A percentile compares a stretch with the other conserved stretches of the same genome.
phyloP scores from a whole-genome alignment of 805 yeast genomes.

The Wickerhamiella shivajii region DNA sequence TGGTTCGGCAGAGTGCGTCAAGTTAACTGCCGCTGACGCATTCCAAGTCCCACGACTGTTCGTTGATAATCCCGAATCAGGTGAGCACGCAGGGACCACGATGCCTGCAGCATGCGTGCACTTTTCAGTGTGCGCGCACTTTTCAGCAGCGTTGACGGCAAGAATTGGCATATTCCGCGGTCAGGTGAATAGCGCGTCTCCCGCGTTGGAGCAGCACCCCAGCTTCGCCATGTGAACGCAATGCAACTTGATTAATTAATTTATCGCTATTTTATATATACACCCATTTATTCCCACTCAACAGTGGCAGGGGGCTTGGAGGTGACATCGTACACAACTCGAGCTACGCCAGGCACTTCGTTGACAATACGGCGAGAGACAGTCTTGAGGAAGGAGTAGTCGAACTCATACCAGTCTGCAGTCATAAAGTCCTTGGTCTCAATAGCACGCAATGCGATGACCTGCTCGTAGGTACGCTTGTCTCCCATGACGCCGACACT shows the following conservation, averaged over 20 bases:
- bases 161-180: no score
- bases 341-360: constrained; percentile 97
- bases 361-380: constrained; percentile 94
- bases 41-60: no score
- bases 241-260: background rate
- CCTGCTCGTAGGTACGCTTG: constrained; percentile 98
- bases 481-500: constrained; percentile 99
- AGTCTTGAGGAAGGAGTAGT: constrained; percentile 76
- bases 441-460: constrained; percentile 95
- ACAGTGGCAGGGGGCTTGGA: constrained; percentile 99
- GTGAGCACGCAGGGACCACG: no score
- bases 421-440: constrained; percentile 99
- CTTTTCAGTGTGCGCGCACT: no score
- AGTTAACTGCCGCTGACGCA: no score
- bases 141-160: no score
- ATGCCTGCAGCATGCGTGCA: no score
- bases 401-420: constrained; percentile 97
- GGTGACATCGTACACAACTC: constrained; percentile 97
- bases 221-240: no score
- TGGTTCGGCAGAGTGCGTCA: constrained; percentile 32
- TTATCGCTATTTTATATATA: no score
- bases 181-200: no score
- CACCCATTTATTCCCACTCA: constrained; percentile 77
- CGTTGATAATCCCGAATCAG: no score
- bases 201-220: no score